Evolutionary conservation across 257 asterid species (phyloP).

Genomic region (Gynochthodes officinalis): DNA sequence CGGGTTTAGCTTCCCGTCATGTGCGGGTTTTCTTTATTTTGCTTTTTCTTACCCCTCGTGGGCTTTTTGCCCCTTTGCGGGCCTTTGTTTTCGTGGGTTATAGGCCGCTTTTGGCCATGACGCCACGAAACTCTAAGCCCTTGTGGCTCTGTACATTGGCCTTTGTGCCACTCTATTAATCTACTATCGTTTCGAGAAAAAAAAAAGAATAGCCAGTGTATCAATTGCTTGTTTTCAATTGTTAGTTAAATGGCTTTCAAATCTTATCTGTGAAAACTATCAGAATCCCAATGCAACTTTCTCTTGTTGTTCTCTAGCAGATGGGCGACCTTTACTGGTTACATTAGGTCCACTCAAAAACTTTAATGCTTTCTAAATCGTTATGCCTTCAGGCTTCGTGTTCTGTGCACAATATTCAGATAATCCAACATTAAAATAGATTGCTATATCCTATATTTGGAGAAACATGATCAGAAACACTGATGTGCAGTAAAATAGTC

Average conservation of each 20-base stretch:
- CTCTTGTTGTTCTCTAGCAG: constrained; percentile 27
- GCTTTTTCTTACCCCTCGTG: too few relatives aligned
- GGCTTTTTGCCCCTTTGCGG: too few relatives aligned
- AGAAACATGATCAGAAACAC: background rate
- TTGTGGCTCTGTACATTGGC: too few relatives aligned
- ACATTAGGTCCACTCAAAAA: constrained; percentile 57
- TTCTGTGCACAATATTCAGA: constrained; percentile 35
- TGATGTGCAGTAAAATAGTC: background rate
- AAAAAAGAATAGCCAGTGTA: background rate
- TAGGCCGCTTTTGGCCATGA: too few relatives aligned
- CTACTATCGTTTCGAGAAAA: too few relatives aligned
- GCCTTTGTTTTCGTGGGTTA: too few relatives aligned
- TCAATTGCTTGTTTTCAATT: background rate
- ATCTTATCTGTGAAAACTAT: background rate
- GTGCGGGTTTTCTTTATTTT: too few relatives aligned
- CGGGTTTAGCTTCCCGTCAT: background rate
- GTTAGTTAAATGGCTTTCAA: background rate
- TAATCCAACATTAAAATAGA: constrained; percentile 2
- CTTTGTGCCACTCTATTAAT: too few relatives aligned
- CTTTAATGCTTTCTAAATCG: constrained; percentile 62
- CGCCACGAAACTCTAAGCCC: too few relatives aligned
- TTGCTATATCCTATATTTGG: background rate
- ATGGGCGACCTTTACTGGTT: constrained; percentile 65
- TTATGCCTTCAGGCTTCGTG: constrained; percentile 52
- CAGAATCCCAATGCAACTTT: constrained; percentile 34